These are phyloP conservation scores for Sugiyamaella pinicola DNA, from an alignment of 1,139 yeast genomes.

Conservation along the genomic window DNA sequence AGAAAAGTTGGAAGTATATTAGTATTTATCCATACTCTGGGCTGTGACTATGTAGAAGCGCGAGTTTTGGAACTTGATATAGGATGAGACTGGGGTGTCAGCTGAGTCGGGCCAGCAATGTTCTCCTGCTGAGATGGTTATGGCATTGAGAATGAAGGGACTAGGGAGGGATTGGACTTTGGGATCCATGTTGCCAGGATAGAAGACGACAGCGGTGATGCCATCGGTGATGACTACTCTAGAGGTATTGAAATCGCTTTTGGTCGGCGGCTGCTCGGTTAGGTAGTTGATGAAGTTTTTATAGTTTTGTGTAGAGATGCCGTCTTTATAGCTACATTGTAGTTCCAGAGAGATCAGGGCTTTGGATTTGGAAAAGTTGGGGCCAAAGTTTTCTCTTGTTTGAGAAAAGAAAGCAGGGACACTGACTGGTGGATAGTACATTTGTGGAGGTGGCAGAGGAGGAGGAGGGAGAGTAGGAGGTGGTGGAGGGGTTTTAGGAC, in stretches of 20 bases:
- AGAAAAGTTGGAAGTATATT: not conserved
- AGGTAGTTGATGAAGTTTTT: conserved; percentile 5
- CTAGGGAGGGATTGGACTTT: conserved; percentile 3
- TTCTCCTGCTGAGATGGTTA: conserved; percentile 10
- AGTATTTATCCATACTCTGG: conserved; percentile 4
- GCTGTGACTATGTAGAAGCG: conserved; percentile 15
- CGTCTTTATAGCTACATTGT: conserved; percentile 14
- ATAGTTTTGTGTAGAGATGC: conserved; percentile 3
- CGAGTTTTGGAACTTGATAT: conserved; percentile 10
- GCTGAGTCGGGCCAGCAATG: conserved; percentile 13
- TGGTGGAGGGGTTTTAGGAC: not conserved
- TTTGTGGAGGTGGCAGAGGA: not conserved
- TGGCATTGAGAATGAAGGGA: conserved; percentile 6
- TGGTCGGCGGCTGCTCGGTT: conserved; percentile 5
- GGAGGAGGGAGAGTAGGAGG: not conserved
- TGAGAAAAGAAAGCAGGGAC: not conserved
- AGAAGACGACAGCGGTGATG: conserved; percentile 8
- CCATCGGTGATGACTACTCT: conserved; percentile 12
- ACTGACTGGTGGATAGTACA: not conserved
- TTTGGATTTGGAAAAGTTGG: conserved; percentile 14
- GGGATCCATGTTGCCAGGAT: conserved; percentile 5
- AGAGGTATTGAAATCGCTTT: not conserved
- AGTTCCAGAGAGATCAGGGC: conserved; percentile 11
- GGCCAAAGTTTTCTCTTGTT: not conserved
- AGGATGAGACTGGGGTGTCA: conserved; percentile 9